Evolutionary conservation across 1,284 basidiomycete genomes (phyloP), one percentile per base, ranked within the genome.

Genomic region (Ustilago loliicola): DNA sequence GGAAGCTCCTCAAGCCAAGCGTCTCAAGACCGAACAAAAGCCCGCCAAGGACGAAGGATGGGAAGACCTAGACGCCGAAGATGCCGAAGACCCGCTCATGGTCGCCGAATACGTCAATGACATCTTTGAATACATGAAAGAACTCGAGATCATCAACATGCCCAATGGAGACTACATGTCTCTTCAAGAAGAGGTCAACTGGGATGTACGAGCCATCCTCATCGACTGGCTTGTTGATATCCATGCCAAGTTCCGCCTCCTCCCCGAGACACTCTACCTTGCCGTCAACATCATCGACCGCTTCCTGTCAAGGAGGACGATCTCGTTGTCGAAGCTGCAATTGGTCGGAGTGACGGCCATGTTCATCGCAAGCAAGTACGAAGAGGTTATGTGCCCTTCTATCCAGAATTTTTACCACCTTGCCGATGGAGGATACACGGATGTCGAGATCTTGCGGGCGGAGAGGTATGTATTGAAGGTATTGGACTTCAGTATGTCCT

Each of bases 161-260:
- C 84, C 85, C 55, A 83, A 78, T 64, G 77, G 79, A 36, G 76
- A 82, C 54, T 86, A 86, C 76, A 86, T 86, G 79, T 60, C 67
- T 21, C 66, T 74, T 58, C 85, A 86, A 64, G 71, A 76, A 15
- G 85, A 86, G 55, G 72, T 86, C 76, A 81, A 80, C 74, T 86
- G 85, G 85, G 70, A 81, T 30, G 63, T 83, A 27, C 94, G 95
- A 25, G 93, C 93, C 19, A 94, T 98, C 77, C 91, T 99, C 36
- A 93, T 93, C 72, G 96, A 99, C 89, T 98, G 96, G 97, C 90
- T 99, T 69, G 92, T 99, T 79, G 95, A 98, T 88, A 93, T 98
- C 25, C 96, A 99, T 87, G 90, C 91, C 79, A 94, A 95, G 81
- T 98, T 98, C 89, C 92, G 92, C 67, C 90, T 99, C 21, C 90